Evolutionary conservation across 768 basidiomycete species (phyloP).

Genomic region (Russula virescens): DNA sequence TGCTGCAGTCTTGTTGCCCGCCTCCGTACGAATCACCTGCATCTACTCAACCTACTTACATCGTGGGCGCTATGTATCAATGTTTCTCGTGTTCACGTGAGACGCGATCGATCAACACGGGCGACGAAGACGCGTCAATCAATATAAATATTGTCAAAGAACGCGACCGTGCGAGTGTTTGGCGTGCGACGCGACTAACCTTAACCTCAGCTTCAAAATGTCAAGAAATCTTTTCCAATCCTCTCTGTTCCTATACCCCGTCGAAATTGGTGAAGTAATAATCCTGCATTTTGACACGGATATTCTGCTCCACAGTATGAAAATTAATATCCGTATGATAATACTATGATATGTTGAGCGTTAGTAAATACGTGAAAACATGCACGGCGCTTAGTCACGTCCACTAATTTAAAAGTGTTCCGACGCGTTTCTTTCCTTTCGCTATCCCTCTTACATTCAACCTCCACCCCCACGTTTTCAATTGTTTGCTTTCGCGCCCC

Average conservation of each 20-base stretch:
- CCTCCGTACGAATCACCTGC: no score
- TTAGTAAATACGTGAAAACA: constrained; percentile 1
- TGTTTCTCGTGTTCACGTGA: no score
- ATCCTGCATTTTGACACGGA: neutral
- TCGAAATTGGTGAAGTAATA: neutral
- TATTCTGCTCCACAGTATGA: neutral
- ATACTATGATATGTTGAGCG: no score
- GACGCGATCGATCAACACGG: no score
- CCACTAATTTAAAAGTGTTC: constrained; percentile 4
- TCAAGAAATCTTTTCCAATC: neutral
- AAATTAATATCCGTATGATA: neutral
- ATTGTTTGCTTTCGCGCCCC: neutral
- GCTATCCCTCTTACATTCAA: neutral
- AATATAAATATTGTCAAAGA: constrained; percentile 14
- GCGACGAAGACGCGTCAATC: constrained; percentile 13
- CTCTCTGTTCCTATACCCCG: neutral
- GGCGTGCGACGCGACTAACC: constrained; percentile 9
- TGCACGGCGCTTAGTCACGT: constrained; percentile 15
- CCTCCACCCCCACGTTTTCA: neutral
- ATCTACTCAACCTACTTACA: neutral
- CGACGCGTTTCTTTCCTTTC: neutral
- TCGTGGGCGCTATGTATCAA: neutral
- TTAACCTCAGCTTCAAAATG: constrained; percentile 6
- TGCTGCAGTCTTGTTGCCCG: neutral
- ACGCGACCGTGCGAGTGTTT: constrained; percentile 9